A percentile compares a stretch with the other conserved stretches of the same genome.
phyloP scores from a whole-genome alignment of 441 rosid genomes.

The Theobroma grandiflorum region DNA sequence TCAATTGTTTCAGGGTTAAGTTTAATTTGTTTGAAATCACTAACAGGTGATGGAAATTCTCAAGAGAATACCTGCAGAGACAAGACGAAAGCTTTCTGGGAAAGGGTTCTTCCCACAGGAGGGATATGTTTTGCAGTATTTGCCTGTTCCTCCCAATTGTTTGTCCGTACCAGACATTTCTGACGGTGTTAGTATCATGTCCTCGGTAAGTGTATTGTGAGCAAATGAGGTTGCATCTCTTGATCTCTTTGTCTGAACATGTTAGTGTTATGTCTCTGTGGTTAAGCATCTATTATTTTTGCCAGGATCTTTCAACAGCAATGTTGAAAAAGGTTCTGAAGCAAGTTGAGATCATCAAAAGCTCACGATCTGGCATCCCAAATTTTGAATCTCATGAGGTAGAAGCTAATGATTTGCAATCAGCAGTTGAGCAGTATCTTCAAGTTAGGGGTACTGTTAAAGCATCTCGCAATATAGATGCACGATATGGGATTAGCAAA shows the following conservation, averaged over 20 bases:
- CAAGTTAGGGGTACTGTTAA: constrained; percentile 85
- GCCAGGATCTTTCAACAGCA: constrained; percentile 80
- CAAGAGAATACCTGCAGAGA: constrained; percentile 69
- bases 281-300: background rate
- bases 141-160: constrained; percentile 99
- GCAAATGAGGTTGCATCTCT: constrained; percentile 27
- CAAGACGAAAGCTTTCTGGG: constrained; percentile 72
- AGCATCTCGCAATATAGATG: constrained; percentile 66
- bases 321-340: constrained; percentile 84
- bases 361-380: constrained; percentile 83
- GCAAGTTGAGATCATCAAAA: constrained; percentile 68
- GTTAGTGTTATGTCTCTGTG: constrained; percentile 15
- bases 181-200: constrained; percentile 85
- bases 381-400: constrained; percentile 85
- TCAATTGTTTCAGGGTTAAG: constrained; percentile 6
- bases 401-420: constrained; percentile 79
- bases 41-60: constrained; percentile 82
- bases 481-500: constrained; percentile 64
- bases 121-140: constrained; percentile 74
- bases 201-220: constrained; percentile 70
- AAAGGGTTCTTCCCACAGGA: constrained; percentile 96
- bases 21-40: constrained; percentile 12
- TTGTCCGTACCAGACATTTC: constrained; percentile 89
- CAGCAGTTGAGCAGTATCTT: constrained; percentile 75
- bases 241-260: constrained; percentile 26